These are phyloP conservation scores for Irineochytrium annulatum DNA, from an alignment of 192 early-diverging fungal species.

Conservation along the genomic window DNA sequence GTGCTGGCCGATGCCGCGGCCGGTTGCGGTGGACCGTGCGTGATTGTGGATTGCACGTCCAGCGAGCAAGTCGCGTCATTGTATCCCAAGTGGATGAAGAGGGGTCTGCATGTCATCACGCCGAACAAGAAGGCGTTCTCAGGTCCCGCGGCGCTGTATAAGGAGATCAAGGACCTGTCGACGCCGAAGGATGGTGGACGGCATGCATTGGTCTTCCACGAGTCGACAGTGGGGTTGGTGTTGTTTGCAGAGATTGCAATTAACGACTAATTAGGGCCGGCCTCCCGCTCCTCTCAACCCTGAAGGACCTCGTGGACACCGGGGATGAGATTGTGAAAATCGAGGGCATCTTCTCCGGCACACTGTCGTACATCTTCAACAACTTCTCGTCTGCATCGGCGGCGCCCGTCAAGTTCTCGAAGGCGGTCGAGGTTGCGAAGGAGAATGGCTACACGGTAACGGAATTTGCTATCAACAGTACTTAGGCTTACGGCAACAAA, in stretches of 20 bases:
- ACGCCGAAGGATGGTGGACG: slow-evolving; percentile 2
- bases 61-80: slow-evolving; percentile 68
- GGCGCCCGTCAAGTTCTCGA: slow-evolving; percentile 67
- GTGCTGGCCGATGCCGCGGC: slow-evolving; percentile 18
- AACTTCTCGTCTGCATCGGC: slow-evolving; percentile 74
- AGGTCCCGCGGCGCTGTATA: slow-evolving; percentile 64
- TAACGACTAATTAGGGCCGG: slow-evolving; percentile 62
- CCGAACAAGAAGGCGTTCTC: slow-evolving; percentile 99
- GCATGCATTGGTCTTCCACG: slow-evolving; percentile 75
- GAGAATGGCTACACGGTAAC: slow-evolving; percentile 84
- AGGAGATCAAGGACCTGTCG: slow-evolving; percentile 56
- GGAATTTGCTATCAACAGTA: slow-evolving; percentile 1
- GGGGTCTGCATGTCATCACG: slow-evolving; percentile 84
- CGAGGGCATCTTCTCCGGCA: slow-evolving; percentile 97
- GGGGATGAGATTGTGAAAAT: slow-evolving; percentile 90
- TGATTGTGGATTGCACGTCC: slow-evolving; percentile 91
- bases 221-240: slow-evolving; percentile 80
- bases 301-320: slow-evolving; percentile 85
- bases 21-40: slow-evolving; percentile 41
- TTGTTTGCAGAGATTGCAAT: not conserved
- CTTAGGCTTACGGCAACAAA: not conserved
- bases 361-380: slow-evolving; percentile 97
- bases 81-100: slow-evolving; percentile 80
- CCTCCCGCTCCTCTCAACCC: slow-evolving; percentile 87
- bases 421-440: slow-evolving; percentile 86